Evolutionary conservation across 805 yeast genomes (phyloP), one percentile per base, ranked within the genome.

Genomic region (Candida krabiensis): DNA sequence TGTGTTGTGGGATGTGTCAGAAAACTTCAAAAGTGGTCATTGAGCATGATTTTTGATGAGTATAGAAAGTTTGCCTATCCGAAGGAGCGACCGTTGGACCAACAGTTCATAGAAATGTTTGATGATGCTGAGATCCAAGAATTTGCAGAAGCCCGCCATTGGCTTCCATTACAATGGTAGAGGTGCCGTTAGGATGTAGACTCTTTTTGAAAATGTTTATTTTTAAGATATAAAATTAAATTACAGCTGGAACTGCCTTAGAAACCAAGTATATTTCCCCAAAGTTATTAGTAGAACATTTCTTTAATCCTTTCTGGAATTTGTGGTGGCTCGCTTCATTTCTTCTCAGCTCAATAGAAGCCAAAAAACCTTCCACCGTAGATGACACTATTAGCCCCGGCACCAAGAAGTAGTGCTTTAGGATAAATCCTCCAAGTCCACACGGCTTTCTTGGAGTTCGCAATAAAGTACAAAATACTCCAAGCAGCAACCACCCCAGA

Each of bases 61-160:
- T 93, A 93, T 64, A 69, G 99, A 43, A 75, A 91, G 53, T 93
- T 89, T 67, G 96, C 98, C 6, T 84, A 84, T 37, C 99, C 99
- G 8, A 93, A 93, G 62, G 93, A 89, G 40, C 72, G 99, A 47
- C 95, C 97, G 12, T 71, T 93, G 69, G 99, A 93, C 64, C 96
- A 89, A 60, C 96, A 91, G 60, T 85, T 91, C 54, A 91, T 91
- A 43, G 99, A 93, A 64, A 70, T 88, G 70, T 91, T 85, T 58
- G 83, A 89, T 52, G 86, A 80, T 35, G 56, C 65, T 4, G 81
- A 76, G 39, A 77, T 86, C n/a, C 70, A 69, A 12, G 60, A 70
- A 30, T 72, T 68, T 47, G 89, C 89, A 4, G 50, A 53, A 4
- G 58, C 68, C 27, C 65, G 71, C 28, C 59, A 69, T 7, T 78